Evolutionary conservation across 768 basidiomycete species (phyloP).

Genomic region (Amyloporia xantha): DNA sequence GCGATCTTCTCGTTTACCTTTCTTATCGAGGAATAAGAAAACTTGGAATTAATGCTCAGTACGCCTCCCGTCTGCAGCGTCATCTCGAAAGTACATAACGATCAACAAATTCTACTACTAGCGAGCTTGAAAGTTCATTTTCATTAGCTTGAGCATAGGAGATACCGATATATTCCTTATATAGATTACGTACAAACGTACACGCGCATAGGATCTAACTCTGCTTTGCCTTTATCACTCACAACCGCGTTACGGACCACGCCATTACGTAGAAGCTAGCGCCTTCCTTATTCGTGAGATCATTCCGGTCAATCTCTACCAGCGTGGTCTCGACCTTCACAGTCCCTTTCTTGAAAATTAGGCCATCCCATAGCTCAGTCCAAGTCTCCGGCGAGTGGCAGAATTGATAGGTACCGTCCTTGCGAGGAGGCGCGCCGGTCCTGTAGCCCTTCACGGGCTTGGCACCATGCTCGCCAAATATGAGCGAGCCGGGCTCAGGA

Average conservation of each 20-base stretch:
- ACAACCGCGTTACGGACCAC: slow-evolving; percentile 21
- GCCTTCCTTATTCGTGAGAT: slow-evolving; percentile 1
- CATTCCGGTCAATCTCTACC: not conserved
- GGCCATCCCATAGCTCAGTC: slow-evolving; percentile 31
- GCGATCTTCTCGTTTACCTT: too few species aligned
- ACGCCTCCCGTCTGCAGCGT: too few species aligned
- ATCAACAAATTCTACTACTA: too few species aligned
- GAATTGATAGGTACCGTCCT: slow-evolving; percentile 21
- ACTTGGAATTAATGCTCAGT: too few species aligned
- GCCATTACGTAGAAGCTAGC: slow-evolving; percentile 12
- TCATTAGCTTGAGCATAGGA: too few species aligned
- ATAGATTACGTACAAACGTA: too few species aligned
- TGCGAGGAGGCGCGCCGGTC: not conserved
- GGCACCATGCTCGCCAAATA: slow-evolving; percentile 37
- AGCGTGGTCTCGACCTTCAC: slow-evolving; percentile 23
- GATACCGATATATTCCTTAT: too few species aligned
- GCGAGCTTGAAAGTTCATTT: too few species aligned
- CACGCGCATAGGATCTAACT: too few species aligned
- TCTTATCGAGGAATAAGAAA: too few species aligned
- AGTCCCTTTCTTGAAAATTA: slow-evolving; percentile 29
- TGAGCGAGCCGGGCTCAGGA: slow-evolving; percentile 36
- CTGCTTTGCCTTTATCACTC: too few species aligned
- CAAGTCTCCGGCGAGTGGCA: slow-evolving; percentile 33
- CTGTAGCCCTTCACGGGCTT: slow-evolving; percentile 26
- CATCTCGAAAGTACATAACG: too few species aligned